Conservation (phyloP, 192 early-diverging fungal species). For the Entomortierella lignicola region DNA sequence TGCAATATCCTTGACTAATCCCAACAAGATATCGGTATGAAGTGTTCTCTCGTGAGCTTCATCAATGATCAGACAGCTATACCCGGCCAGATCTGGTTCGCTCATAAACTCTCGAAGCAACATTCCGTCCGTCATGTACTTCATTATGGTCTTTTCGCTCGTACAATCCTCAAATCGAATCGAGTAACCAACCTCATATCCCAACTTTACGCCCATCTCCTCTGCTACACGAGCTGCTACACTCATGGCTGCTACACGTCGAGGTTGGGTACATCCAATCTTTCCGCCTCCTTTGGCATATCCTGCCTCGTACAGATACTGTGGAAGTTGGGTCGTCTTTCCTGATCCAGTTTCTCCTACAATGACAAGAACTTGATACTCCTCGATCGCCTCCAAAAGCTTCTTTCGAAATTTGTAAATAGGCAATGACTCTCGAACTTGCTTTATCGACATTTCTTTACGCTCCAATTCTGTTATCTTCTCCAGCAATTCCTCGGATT, state of each 20-base stretch:
- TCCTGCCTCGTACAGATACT: conserved; percentile 96
- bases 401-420: conserved; percentile 90
- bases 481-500: conserved; percentile 62
- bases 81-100: conserved; percentile 91
- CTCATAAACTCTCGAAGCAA: conserved; percentile 97
- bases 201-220: conserved; percentile 94
- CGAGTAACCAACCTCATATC: conserved; percentile 94
- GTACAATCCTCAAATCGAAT: conserved; percentile 99
- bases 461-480: conserved; percentile 74
- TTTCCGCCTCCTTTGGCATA: conserved; percentile 88
- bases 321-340: conserved; percentile 98
- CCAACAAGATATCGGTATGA: conserved; percentile 97
- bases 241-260: conserved; percentile 98
- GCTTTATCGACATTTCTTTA: conserved; percentile 75
- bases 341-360: conserved; percentile 98
- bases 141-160: conserved; percentile 91
- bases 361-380: conserved; percentile 91
- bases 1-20: conserved; percentile 95
- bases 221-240: conserved; percentile 97
- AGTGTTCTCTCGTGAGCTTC: conserved; percentile 98
- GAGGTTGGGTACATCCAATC: conserved; percentile 98
- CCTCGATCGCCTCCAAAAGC: conserved; percentile 84
- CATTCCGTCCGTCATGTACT: conserved; percentile 99
- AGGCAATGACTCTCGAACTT: conserved; percentile 89
- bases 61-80: conserved; percentile 96